phyloP scores from a whole-genome alignment of 2,329 filamentous ascomycete genomes.

The Leptographium lundbergii region DNA sequence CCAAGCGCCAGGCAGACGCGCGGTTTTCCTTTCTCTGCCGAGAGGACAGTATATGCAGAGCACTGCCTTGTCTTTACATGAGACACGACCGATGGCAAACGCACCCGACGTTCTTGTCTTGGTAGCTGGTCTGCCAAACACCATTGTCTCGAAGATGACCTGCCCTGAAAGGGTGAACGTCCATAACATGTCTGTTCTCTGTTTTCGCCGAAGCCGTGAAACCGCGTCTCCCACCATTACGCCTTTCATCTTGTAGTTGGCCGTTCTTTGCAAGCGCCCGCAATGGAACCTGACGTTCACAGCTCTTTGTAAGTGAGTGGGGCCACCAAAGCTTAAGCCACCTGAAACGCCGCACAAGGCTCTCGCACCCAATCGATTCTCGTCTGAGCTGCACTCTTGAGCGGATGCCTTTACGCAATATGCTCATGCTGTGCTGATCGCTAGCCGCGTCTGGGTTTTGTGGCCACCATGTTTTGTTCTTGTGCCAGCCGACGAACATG shows the following conservation, averaged over 20 bases:
- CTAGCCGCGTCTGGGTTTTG: not conserved
- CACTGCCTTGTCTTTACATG: no score
- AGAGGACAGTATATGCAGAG: no score
- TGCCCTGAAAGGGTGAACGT: no score
- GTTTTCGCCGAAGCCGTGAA: no score
- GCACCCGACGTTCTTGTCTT: no score
- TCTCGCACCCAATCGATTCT: conserved; percentile 9
- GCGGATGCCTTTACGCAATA: not conserved
- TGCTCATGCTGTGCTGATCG: not conserved
- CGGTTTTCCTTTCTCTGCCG: no score
- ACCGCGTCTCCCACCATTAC: no score
- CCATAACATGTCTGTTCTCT: not conserved
- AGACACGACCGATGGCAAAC: no score
- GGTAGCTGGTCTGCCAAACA: no score
- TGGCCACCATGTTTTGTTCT: not conserved
- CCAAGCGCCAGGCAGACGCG: no score
- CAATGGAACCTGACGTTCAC: not conserved
- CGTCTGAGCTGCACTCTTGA: not conserved
- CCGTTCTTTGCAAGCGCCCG: not conserved
- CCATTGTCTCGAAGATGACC: no score
- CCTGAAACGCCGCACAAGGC: conserved; percentile 9
- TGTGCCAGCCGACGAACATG: not conserved
- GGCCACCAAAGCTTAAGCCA: not conserved
- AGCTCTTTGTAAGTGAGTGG: not conserved
- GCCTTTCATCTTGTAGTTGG: no score